Evolutionary conservation across 257 asterid species (phyloP).

Genomic region (Solanum chilense): DNA sequence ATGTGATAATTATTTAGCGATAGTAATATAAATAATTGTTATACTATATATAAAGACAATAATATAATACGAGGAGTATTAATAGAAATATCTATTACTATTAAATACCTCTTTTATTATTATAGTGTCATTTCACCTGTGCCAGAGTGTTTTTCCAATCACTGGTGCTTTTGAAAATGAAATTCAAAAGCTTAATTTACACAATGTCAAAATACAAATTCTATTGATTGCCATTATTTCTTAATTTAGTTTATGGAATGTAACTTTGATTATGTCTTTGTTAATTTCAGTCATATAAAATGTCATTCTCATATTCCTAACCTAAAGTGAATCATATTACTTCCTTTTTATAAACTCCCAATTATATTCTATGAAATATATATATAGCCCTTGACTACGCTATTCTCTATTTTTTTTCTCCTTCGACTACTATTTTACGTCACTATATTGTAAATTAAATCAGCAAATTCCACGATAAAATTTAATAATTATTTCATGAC

Average conservation of each 20-base stretch:
- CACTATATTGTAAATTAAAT: background rate
- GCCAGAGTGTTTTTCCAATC: background rate
- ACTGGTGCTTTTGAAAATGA: background rate
- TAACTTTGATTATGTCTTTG: background rate
- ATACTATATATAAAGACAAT: background rate
- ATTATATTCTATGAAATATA: background rate
- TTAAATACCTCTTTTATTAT: too few relatives aligned
- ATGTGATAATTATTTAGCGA: too few relatives aligned
- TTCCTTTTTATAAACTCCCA: slow-evolving; percentile 5
- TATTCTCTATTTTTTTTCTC: background rate
- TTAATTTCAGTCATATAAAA: background rate
- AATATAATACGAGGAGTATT: too few relatives aligned
- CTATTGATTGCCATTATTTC: background rate
- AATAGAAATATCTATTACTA: background rate
- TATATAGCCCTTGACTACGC: background rate
- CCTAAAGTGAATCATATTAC: slow-evolving; percentile 5
- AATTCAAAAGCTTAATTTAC: background rate
- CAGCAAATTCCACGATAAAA: background rate
- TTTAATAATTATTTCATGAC: background rate
- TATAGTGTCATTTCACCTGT: background rate
- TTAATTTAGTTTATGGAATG: background rate
- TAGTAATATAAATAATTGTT: too few relatives aligned
- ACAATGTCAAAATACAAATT: background rate
- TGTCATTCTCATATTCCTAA: slow-evolving; percentile 3
- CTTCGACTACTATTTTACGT: background rate